Percentiles rank a stretch among this genome's conserved stretches.
Evolutionary conservation across 495 filamentous ascomycete genomes (phyloP).

Genomic region (Lasiosphaeria ovina): DNA sequence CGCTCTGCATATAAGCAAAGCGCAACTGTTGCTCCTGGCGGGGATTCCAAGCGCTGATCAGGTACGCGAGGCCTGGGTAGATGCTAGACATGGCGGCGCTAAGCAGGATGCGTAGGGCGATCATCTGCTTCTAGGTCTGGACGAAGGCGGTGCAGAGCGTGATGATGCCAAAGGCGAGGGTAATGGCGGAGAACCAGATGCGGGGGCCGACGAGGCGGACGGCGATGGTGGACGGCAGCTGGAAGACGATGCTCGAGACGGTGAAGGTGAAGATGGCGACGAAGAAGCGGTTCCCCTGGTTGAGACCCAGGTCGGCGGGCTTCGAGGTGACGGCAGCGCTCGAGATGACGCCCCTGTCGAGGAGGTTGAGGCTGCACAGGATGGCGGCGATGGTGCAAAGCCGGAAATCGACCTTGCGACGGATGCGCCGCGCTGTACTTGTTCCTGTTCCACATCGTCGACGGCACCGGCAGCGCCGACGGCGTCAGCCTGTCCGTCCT

Average conservation of each 20-base stretch:
- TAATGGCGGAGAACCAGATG: slow-evolving; percentile 66
- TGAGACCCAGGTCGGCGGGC: slow-evolving; percentile 61
- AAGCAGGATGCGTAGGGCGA: slow-evolving; percentile 66
- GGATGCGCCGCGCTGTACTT: slow-evolving; percentile 43
- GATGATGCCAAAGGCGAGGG: slow-evolving; percentile 67
- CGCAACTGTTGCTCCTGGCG: slow-evolving; percentile 70
- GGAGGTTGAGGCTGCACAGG: slow-evolving; percentile 67
- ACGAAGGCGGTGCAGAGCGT: slow-evolving; percentile 72
- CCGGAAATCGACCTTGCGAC: slow-evolving; percentile 67
- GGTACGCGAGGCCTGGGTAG: slow-evolving; percentile 68
- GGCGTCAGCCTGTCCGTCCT: too few species aligned
- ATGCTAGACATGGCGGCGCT: slow-evolving; percentile 69
- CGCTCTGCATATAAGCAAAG: slow-evolving; percentile 70
- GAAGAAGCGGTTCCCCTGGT: slow-evolving; percentile 62
- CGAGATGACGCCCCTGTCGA: slow-evolving; percentile 76
- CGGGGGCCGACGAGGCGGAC: slow-evolving; percentile 67
- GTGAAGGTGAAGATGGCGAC: slow-evolving; percentile 81
- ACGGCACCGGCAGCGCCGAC: neutral
- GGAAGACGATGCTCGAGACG: slow-evolving; percentile 69
- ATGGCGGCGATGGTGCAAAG: slow-evolving; percentile 74
- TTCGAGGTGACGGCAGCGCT: slow-evolving; percentile 75
- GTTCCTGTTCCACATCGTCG: slow-evolving; percentile 3
- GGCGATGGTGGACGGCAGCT: slow-evolving; percentile 70
- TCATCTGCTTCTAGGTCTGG: slow-evolving; percentile 70
- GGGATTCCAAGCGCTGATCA: slow-evolving; percentile 74